Conservation (phyloP, 768 basidiomycete species). For the Hemileccinum impolitum region DNA sequence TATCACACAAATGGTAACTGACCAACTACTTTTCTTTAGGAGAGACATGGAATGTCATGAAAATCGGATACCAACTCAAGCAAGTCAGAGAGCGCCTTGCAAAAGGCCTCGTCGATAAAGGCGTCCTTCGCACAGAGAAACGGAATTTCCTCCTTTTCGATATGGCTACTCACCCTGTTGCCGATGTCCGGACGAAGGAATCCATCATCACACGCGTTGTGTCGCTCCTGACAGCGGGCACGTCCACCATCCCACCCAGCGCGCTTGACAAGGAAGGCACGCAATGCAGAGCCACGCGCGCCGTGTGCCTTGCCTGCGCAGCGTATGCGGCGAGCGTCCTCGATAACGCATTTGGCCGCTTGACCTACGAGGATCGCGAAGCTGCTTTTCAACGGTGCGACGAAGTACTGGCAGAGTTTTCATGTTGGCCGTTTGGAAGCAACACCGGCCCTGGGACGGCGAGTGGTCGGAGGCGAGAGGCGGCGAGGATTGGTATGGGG, state of each 20-base stretch:
- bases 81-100: slow-evolving; percentile 97
- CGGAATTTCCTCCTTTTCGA: slow-evolving; percentile 98
- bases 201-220: slow-evolving; percentile 73
- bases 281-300: slow-evolving; percentile 75
- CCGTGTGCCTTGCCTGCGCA: slow-evolving; percentile 84
- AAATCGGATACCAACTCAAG: slow-evolving; percentile 98
- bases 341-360: slow-evolving; percentile 86
- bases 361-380: slow-evolving; percentile 92
- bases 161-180: slow-evolving; percentile 99
- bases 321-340: slow-evolving; percentile 94
- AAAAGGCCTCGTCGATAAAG: slow-evolving; percentile 97
- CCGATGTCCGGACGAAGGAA: slow-evolving; percentile 89
- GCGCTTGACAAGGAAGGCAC: slow-evolving; percentile 77
- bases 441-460: slow-evolving; percentile 32
- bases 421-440: slow-evolving; percentile 81
- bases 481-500: slow-evolving; percentile 53
- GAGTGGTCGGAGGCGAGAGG: slow-evolving; percentile 40
- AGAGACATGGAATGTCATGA: slow-evolving; percentile 99
- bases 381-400: slow-evolving; percentile 91
- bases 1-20: background rate
- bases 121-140: slow-evolving; percentile 97
- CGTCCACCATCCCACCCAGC: slow-evolving; percentile 69
- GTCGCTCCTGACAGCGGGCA: slow-evolving; percentile 76
- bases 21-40: slow-evolving; percentile 44
- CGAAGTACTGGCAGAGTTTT: slow-evolving; percentile 90